A percentile compares a stretch with the other conserved stretches of the same genome.
Evolutionary conservation across 345 rosid species (phyloP).

Genomic region (Rhizophora mangle): DNA sequence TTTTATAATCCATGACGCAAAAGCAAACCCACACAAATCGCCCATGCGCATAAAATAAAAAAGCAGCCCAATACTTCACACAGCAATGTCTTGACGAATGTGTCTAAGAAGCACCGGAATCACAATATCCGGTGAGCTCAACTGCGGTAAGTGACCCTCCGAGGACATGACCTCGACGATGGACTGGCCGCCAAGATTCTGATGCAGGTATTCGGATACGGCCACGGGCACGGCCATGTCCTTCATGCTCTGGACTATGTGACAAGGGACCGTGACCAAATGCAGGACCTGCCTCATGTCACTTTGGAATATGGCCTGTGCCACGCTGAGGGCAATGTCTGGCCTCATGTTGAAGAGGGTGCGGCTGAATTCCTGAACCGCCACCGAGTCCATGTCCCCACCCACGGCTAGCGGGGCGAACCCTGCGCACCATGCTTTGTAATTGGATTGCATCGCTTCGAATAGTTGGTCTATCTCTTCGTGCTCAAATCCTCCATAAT

Average conservation of each 20-base stretch:
- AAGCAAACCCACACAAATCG: background rate
- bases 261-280: conserved; percentile 76
- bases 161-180: conserved; percentile 74
- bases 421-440: conserved; percentile 87
- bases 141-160: conserved; percentile 92
- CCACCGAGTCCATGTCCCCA: conserved; percentile 82
- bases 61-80: conserved; percentile 6
- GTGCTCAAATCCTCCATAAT: conserved; percentile 84
- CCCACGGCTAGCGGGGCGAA: conserved; percentile 85
- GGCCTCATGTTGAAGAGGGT: conserved; percentile 95
- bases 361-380: conserved; percentile 91
- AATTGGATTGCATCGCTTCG: conserved; percentile 70
- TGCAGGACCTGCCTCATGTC: conserved; percentile 64
- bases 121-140: conserved; percentile 81
- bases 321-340: conserved; percentile 75
- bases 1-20: background rate
- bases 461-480: conserved; percentile 75
- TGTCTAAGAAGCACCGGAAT: conserved; percentile 76
- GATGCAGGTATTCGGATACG: conserved; percentile 71
- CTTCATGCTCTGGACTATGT: conserved; percentile 72
- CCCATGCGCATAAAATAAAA: background rate
- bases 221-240: conserved; percentile 88
- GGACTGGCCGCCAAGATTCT: conserved; percentile 58
- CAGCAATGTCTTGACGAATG: conserved; percentile 53
- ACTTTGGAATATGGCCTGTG: conserved; percentile 66